Percentiles rank a stretch among this genome's conserved stretches.
These are phyloP conservation scores for Lipomyces sp. DNA, from an alignment of 805 yeast genomes.

Conservation along the genomic window DNA sequence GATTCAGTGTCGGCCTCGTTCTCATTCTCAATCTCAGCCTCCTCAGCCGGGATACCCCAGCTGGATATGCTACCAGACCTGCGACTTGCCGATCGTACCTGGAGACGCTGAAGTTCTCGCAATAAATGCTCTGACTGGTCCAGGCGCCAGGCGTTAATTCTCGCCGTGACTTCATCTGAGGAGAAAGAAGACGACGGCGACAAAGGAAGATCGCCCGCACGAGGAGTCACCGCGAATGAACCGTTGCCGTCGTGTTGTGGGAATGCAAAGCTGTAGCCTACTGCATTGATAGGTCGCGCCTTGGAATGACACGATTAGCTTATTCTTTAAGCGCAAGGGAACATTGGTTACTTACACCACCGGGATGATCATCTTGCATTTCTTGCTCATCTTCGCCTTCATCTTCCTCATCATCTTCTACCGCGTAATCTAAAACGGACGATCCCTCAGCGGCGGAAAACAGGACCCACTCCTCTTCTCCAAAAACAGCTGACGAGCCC, in stretches of 20 bases:
- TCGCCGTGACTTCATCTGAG: slow-evolving; percentile 44
- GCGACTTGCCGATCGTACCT: slow-evolving; percentile 21
- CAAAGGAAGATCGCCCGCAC: slow-evolving; percentile 8
- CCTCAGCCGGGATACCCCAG: slow-evolving; percentile 29
- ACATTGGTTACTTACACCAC: background rate
- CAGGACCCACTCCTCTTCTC: slow-evolving; percentile 47
- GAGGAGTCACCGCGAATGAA: slow-evolving; percentile 36
- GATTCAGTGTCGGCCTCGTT: background rate
- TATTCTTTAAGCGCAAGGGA: background rate
- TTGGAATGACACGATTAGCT: slow-evolving; percentile 6
- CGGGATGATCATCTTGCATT: slow-evolving; percentile 11
- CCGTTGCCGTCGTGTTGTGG: slow-evolving; percentile 36
- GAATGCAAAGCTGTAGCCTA: slow-evolving; percentile 26
- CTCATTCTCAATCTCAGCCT: slow-evolving; percentile 18
- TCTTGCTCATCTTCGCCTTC: slow-evolving; percentile 21
- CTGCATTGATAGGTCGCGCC: slow-evolving; percentile 1
- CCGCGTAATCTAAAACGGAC: slow-evolving; percentile 20
- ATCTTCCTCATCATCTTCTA: slow-evolving; percentile 28
- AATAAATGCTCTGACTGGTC: slow-evolving; percentile 46
- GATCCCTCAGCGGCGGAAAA: slow-evolving; percentile 44
- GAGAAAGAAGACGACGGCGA: slow-evolving; percentile 22
- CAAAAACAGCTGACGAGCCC: background rate
- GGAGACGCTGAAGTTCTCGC: slow-evolving; percentile 42
- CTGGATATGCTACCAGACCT: slow-evolving; percentile 21
- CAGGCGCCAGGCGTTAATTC: slow-evolving; percentile 50